These are phyloP conservation scores for Gonapodya prolifera DNA, from an alignment of 192 early-diverging fungal genomes.

Conservation along the genomic window DNA sequence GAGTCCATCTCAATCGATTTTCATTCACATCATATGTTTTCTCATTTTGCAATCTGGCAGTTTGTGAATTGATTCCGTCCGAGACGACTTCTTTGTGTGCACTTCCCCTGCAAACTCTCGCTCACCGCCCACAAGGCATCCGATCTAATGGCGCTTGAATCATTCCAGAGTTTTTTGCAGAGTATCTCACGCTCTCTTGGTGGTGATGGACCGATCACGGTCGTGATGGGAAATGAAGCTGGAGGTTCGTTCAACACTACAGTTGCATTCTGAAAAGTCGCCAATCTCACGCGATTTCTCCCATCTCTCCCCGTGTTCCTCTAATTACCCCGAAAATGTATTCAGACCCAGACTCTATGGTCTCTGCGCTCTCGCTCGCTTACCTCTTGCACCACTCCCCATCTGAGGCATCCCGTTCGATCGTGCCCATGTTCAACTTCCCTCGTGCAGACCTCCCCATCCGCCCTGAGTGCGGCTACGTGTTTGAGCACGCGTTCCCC, in stretches of 20 bases:
- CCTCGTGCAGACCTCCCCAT: background rate
- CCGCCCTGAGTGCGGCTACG: background rate
- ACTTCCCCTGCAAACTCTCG: too few relatives aligned
- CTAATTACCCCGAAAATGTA: too few relatives aligned
- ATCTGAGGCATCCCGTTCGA: background rate
- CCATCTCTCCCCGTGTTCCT: too few relatives aligned
- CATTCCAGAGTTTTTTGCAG: background rate
- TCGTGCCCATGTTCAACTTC: background rate
- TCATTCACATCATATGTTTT: too few relatives aligned
- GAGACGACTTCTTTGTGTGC: too few relatives aligned
- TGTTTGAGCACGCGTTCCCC: background rate
- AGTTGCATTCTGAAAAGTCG: too few relatives aligned
- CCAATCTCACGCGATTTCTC: too few relatives aligned
- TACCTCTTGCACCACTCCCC: background rate
- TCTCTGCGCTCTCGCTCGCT: background rate
- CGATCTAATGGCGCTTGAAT: background rate
- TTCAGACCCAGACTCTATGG: background rate
- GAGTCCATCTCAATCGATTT: too few relatives aligned
- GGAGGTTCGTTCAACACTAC: background rate
- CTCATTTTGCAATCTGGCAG: too few relatives aligned
- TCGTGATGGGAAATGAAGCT: background rate
- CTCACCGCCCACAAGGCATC: too few relatives aligned
- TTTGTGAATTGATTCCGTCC: too few relatives aligned
- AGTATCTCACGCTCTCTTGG: background rate
- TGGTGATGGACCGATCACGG: background rate